Evolutionary conservation across 805 yeast species (phyloP), one percentile per base, ranked within the genome.

Genomic region (Ogataea henricii): DNA sequence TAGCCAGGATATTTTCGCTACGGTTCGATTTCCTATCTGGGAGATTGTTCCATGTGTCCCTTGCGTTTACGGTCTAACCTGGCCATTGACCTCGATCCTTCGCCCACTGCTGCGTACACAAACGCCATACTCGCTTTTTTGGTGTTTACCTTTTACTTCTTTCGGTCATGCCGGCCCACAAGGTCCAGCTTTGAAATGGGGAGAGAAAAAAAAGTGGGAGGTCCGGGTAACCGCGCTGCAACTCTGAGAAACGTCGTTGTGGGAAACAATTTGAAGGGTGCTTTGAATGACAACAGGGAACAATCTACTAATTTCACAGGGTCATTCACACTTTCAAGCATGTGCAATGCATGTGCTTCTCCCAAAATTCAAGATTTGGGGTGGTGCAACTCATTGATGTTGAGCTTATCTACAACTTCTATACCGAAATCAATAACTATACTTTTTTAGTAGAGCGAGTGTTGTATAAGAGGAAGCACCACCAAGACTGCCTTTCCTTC

Each of bases 101-200:
- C 18, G 34, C 9, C 34, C 34, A 26, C 9, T 14, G 27, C 27
- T 13, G 18, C 20, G 6, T 4, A 10, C 10, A 12, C 42, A 20
- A 22, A 40, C 43, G 43, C 43, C 43, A 9, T 21, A 14, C 36
- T 29, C 27, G 26, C 36, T 21, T 30, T 22, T 12, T 34, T 18
- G 25, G 18, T 40, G 43, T 40, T 40, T 40, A 40, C 43, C 27
- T 40, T 40, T 40, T 40, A 3, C 43, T 30, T 9, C 20, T 30
- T 40, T 40, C 4, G 35, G 36, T n/a, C 43, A 27, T 27, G n/a
- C n/a, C n/a, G n/a, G n/a, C n/a, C n/a, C n/a, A n/a, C n/a, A n/a
- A n/a, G n/a, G n/a, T n/a, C n/a, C n/a, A 6, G 30, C 14, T 27
- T 6, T 23, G 9, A 23, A 7, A 8, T 27, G 30, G 30, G n/a